A percentile compares a stretch with the other conserved stretches of the same genome.
Conservation (phyloP, 73 alveolate species). For the Paramecium biaurelia region DNA sequence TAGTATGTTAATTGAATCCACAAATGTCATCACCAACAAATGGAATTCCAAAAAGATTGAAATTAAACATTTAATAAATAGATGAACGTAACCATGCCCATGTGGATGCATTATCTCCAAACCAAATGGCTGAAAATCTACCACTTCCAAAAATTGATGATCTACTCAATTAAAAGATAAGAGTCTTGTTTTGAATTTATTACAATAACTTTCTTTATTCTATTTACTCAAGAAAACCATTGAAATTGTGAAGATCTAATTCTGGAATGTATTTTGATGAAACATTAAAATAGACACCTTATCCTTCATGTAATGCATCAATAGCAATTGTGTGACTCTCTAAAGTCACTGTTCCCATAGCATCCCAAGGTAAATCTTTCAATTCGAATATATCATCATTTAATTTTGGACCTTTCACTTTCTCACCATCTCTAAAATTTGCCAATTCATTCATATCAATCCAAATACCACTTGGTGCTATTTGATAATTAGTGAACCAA, state of each 20-base stretch:
- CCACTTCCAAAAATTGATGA: constrained; percentile 91
- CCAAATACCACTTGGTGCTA: constrained; percentile 88
- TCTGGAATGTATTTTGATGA: constrained; percentile 45
- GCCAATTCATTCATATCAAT: constrained; percentile 97
- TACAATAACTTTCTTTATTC: constrained; percentile 70
- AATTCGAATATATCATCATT: constrained; percentile 57
- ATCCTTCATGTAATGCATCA: constrained; percentile 48
- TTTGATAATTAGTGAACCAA: not conserved
- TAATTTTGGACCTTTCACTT: constrained; percentile 44
- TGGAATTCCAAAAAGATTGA: constrained; percentile 96
- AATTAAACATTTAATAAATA: constrained; percentile 88
- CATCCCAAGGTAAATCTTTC: constrained; percentile 65
- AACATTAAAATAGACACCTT: constrained; percentile 59
- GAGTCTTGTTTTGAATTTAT: constrained; percentile 62
- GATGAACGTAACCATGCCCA: constrained; percentile 85
- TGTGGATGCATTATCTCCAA: constrained; percentile 89
- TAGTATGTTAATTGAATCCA: constrained; percentile 86
- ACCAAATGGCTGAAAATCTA: constrained; percentile 87
- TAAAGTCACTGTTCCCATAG: constrained; percentile 47
- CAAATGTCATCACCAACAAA: constrained; percentile 96
- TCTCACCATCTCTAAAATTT: constrained; percentile 73
- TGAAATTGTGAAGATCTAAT: constrained; percentile 76
- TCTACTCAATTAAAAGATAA: constrained; percentile 86
- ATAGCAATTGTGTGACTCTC: constrained; percentile 57
- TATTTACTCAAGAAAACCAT: constrained; percentile 74